Evolutionary conservation across 2,329 filamentous ascomycete species (phyloP).

Genomic region (Epichloe baconii): DNA sequence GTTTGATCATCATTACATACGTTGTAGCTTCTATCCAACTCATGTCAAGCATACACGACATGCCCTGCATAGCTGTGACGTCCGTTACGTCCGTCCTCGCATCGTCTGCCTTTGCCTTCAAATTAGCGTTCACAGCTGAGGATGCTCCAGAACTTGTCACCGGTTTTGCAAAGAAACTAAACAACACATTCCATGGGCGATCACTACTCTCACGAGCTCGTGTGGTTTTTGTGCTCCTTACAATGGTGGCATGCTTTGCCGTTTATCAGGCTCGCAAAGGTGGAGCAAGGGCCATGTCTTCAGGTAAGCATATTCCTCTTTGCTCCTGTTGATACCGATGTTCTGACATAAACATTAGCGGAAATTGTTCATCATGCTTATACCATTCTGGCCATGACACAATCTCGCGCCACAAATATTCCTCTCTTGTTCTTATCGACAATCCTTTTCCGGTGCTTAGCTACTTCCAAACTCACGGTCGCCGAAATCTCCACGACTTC

Average conservation of each 20-base stretch:
- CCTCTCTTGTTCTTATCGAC: constrained; percentile 72
- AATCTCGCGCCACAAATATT: constrained; percentile 74
- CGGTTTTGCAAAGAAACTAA: constrained; percentile 28
- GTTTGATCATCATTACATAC: constrained; percentile 57
- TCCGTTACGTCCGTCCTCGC: constrained; percentile 29
- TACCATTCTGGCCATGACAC: constrained; percentile 70
- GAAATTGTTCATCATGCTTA: constrained; percentile 55
- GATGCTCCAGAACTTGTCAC: constrained; percentile 75
- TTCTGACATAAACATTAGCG: constrained; percentile 9
- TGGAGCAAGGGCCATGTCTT: constrained; percentile 12
- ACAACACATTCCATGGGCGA: constrained; percentile 27
- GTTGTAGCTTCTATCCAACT: constrained; percentile 39
- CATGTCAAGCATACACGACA: constrained; percentile 26
- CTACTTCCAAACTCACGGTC: constrained; percentile 32
- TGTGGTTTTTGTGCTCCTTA: constrained; percentile 33
- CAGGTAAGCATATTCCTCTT: constrained; percentile 13
- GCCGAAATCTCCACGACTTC: constrained; percentile 54
- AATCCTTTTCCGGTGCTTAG: constrained; percentile 38
- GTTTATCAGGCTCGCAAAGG: constrained; percentile 25
- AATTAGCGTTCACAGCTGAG: constrained; percentile 73
- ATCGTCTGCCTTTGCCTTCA: constrained; percentile 61
- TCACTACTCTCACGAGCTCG: constrained; percentile 36
- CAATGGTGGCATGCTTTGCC: constrained; percentile 23
- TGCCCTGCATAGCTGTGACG: constrained; percentile 28
- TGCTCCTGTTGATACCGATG: neutral